Evolutionary conservation across 2,329 filamentous ascomycete species (phyloP), one percentile per base, ranked within the genome.

Genomic region (Beauveria australis): DNA sequence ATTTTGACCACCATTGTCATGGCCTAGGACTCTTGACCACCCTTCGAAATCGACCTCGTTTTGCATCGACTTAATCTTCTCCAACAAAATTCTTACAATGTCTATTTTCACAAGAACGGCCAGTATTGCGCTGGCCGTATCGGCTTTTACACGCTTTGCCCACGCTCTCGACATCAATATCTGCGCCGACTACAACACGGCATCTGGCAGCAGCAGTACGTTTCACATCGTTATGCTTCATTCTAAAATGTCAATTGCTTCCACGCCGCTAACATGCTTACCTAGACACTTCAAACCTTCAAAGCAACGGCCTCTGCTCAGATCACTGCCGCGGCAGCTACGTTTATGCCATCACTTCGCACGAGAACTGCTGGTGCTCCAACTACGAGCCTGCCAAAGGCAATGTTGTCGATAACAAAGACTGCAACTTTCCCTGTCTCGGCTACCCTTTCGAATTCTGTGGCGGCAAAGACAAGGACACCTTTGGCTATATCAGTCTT

Each of bases 291-390:
- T 60, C 58, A 22, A 54, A 49, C 22, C 58, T 60, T 2, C 58
- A 60, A 37, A 49, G 19, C 22, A 85, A 90, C 66, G 89, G 89
- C 33, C 79, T 85, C 14, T 93, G 89, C 70, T 74, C 78, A 54
- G 75, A 82, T 53, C 79, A 79, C 53, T 93, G 89, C 73, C 67
- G 72, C 28, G 67, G 69, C 22, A 66, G 77, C 18, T 89, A 79
- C 64, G 88, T 89, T 44, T 89, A 87, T 63, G 88, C 87, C 64
- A 77, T 93, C 53, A 76, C 92, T 1, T 81, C 90, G 66, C 79
- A 74, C 18, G 76, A 83, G 37, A 72, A 79, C 56, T 93, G 89
- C 70, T 93, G 88, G 88, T 93, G 89, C 71, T 87, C 87, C 43
- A 81, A 91, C 70, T 86, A 86, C 67, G 78, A 79, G 2, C 89